These are phyloP conservation scores for Neurospora sp. DNA, from an alignment of 495 filamentous ascomycete species.

Conservation along the genomic window DNA sequence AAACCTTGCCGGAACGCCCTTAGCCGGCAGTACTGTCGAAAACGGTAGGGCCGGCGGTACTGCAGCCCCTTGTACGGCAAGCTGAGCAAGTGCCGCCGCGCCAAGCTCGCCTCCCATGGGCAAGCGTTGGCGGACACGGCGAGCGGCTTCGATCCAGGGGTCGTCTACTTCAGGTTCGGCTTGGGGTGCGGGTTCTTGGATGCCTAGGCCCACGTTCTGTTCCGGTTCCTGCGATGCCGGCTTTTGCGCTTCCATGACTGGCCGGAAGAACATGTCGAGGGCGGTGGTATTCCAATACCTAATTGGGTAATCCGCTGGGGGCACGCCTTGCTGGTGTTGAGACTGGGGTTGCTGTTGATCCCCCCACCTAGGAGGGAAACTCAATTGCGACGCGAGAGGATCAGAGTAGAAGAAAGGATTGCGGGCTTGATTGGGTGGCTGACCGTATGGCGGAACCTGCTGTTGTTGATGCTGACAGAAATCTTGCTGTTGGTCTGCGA, in stretches of 20 bases:
- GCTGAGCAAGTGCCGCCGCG: neutral
- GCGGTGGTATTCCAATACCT: neutral
- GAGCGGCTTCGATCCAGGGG: neutral
- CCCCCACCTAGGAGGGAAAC: constrained; percentile 8
- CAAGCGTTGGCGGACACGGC: neutral
- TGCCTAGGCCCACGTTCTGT: neutral
- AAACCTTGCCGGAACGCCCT: neutral
- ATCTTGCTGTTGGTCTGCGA: neutral
- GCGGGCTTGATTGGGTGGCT: neutral
- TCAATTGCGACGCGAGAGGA: constrained; percentile 1
- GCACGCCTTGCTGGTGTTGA: neutral
- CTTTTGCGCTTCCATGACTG: neutral
- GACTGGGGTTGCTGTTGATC: neutral
- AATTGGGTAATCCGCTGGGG: neutral
- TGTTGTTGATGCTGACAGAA: neutral
- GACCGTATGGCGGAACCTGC: neutral
- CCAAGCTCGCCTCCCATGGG: neutral
- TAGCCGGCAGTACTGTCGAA: neutral
- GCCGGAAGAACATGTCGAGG: neutral
- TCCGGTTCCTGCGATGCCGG: neutral
- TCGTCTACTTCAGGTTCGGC: neutral
- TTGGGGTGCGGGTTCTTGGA: neutral
- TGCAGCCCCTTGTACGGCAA: neutral
- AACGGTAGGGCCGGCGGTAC: neutral
- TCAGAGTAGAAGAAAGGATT: constrained; percentile 14